Base-by-base conservation (phyloP, 2,329 filamentous ascomycete genomes). In the Aspergillus tanneri region DNA sequence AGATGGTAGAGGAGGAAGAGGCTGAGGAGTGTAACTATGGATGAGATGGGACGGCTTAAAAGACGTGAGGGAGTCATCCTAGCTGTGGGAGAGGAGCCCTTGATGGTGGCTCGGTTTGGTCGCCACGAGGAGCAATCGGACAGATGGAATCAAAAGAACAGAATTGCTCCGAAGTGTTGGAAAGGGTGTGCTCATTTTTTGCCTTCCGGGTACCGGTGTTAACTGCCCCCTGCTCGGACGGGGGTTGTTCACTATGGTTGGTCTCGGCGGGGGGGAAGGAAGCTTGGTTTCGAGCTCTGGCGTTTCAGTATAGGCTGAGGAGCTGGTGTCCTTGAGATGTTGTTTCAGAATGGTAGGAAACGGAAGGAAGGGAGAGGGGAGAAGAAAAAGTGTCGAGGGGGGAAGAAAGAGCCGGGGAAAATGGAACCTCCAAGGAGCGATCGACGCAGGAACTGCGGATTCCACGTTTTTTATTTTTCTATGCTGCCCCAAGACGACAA, bases 21-120 rank as follows among this genome's bases (percentile, higher is more conserved):
- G 65, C 85, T 50, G 77, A 81, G 70, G 71, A 79, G 47, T 72
- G 82, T 61, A 77, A 85, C 67, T 74, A 78, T 38, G 69, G 75
- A 59, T 74, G 60, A 49, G 27, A 67, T 62, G 55, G 66, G 68
- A 43, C 67, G 66, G 49, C 64, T 64, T 45, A 61, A 62, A 48
- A 59, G 60, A 41, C 61, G 61, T 42, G 63, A 63, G 70, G 81
- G 54, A 69, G 75, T 63, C 72, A 77, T 59, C 24, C 45, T 62
- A 42, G 43, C 21, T 28, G 46, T 43, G 34, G 40, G 35, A 40
- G 35, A 36, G 27, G 39, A 39, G 12, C n/a, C 3, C n/a, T 40
- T 11, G 34, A 24, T n/a, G 41, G 22, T 24, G 27, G 14, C 28
- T 19, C 27, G 43, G n/a, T n/a, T n/a, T 46, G 23, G 37, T 39